A percentile compares a stretch with the other conserved stretches of the same genome.
phyloP scores from a whole-genome alignment of 305 asterid genomes.

The Fraxinus latifolia region DNA sequence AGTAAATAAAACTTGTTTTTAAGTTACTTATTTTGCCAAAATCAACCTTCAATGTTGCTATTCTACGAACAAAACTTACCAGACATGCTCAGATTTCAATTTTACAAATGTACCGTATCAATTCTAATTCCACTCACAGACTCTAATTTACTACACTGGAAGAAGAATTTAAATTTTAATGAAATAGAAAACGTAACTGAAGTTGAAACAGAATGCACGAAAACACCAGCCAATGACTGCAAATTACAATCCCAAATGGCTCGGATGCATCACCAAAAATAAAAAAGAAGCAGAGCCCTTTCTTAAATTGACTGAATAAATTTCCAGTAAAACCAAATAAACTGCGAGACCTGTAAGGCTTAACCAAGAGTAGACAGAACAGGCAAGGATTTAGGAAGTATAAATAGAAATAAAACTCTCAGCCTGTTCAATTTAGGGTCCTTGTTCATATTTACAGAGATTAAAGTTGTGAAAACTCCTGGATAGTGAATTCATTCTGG shows the following conservation, averaged over 20 bases:
- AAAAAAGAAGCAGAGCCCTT: background rate
- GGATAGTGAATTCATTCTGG: background rate
- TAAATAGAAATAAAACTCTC: background rate
- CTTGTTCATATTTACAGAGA: background rate
- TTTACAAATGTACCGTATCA: background rate
- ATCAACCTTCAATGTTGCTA: background rate
- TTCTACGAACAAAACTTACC: background rate
- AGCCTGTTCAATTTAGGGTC: background rate
- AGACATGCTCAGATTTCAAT: background rate
- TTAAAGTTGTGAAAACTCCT: background rate
- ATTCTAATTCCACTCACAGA: background rate
- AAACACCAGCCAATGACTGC: background rate
- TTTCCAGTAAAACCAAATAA: background rate
- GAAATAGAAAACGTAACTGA: background rate
- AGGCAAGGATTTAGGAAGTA: background rate
- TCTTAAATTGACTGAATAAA: background rate
- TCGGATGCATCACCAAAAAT: background rate
- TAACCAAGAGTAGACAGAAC: background rate
- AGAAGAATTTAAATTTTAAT: background rate
- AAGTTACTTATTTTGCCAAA: background rate
- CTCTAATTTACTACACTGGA: background rate
- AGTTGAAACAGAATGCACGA: background rate
- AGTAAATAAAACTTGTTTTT: background rate
- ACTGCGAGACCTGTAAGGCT: background rate
- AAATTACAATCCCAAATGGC: background rate